Conservation (phyloP, 352 stramenopile genomes). For the Peronospora belbahrii region DNA sequence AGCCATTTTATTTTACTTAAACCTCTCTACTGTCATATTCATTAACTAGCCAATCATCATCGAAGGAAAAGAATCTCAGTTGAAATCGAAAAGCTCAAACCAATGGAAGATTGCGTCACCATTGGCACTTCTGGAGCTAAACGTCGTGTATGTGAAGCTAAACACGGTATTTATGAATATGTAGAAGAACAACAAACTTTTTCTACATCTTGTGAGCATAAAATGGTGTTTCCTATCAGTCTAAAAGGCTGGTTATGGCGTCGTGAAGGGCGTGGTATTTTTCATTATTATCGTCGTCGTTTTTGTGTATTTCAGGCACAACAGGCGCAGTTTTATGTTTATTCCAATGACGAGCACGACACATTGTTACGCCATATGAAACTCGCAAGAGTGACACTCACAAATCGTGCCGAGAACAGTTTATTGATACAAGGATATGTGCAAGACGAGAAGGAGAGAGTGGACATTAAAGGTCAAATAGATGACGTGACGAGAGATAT, state of each 20-base stretch:
- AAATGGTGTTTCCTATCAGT: constrained; percentile 24
- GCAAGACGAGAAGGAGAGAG: constrained; percentile 35
- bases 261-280: constrained; percentile 34
- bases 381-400: constrained; percentile 40
- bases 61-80: not conserved
- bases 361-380: constrained; percentile 34
- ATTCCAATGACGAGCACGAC: constrained; percentile 30
- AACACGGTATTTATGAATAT: constrained; percentile 57
- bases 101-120: constrained; percentile 18
- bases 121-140: constrained; percentile 23
- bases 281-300: constrained; percentile 35
- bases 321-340: constrained; percentile 32
- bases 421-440: constrained; percentile 34
- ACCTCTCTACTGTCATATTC: too few species aligned
- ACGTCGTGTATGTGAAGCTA: constrained; percentile 39
- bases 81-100: not conserved
- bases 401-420: constrained; percentile 17
- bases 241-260: constrained; percentile 54
- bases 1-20: too few species aligned
- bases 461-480: constrained; percentile 31
- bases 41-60: too few species aligned
- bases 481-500: constrained; percentile 23
- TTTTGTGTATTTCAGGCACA: constrained; percentile 57
- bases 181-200: constrained; percentile 36
- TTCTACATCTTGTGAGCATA: not conserved